Percentiles rank a stretch among this genome's conserved stretches.
phyloP scores from a whole-genome alignment of 495 filamentous ascomycete genomes.

The Aspergillus coremiiformis region DNA sequence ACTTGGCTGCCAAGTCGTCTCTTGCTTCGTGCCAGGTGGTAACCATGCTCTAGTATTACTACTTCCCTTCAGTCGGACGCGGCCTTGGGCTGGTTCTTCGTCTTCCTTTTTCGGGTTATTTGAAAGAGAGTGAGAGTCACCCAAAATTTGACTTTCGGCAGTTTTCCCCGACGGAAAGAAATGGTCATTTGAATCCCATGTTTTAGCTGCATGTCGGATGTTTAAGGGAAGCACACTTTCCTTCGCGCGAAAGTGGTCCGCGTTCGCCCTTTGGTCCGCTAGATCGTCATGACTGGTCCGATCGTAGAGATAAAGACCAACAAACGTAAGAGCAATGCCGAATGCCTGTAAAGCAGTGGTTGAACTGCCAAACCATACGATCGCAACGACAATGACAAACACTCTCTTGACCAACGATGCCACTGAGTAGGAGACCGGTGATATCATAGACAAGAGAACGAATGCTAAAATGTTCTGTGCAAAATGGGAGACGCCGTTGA shows the following conservation, averaged over 20 bases:
- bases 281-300: constrained; percentile 78
- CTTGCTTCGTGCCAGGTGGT: constrained; percentile 66
- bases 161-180: constrained; percentile 26
- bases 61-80: constrained; percentile 44
- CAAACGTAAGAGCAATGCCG: constrained; percentile 81
- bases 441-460: constrained; percentile 80
- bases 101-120: constrained; percentile 52
- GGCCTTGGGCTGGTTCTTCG: constrained; percentile 47
- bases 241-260: constrained; percentile 49
- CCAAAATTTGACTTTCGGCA: constrained; percentile 20
- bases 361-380: constrained; percentile 89
- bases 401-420: constrained; percentile 93
- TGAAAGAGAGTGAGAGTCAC: constrained; percentile 22
- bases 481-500: constrained; percentile 97
- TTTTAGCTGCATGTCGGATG: constrained; percentile 26
- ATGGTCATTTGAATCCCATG: constrained; percentile 39
- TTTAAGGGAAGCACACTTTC: constrained; percentile 66
- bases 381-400: constrained; percentile 90
- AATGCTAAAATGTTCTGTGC: constrained; percentile 95
- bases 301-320: constrained; percentile 95
- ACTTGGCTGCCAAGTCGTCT: constrained; percentile 68
- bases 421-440: constrained; percentile 94
- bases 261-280: constrained; percentile 61
- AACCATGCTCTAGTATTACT: constrained; percentile 58
- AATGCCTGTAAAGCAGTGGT: constrained; percentile 76